phyloP scores from a whole-genome alignment of 2,329 filamentous ascomycete species.

The Tolypocladium sp. region DNA sequence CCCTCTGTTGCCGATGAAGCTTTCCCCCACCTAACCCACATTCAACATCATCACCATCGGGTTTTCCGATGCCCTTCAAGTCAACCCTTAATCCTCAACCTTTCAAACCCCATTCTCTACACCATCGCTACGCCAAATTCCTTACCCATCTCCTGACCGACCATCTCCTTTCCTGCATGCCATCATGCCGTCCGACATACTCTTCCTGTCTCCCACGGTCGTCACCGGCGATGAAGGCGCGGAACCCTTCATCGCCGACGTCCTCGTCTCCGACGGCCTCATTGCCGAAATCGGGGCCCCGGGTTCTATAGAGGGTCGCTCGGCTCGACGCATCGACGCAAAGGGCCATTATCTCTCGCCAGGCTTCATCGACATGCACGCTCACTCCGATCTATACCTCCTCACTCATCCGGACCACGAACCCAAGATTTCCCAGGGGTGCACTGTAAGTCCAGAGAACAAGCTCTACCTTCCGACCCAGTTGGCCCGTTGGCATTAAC shows the following conservation, averaged over 20 bases:
- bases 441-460: conserved; percentile 8
- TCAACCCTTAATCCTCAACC: not conserved
- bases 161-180: not conserved
- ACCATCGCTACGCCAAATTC: not conserved
- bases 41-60: not conserved
- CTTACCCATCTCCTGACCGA: not conserved
- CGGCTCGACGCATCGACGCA: conserved; percentile 8
- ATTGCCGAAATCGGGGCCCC: conserved; percentile 9
- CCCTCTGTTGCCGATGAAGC: not conserved
- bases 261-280: conserved; percentile 9
- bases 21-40: not conserved
- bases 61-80: not conserved
- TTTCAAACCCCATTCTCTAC: not conserved
- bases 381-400: conserved; percentile 14
- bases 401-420: conserved; percentile 12
- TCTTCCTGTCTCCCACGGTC: conserved; percentile 12
- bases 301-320: conserved; percentile 5
- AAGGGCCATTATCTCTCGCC: conserved; percentile 11
- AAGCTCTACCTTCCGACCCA: no score
- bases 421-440: conserved; percentile 14
- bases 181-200: conserved; percentile 4
- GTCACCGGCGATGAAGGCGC: conserved; percentile 11
- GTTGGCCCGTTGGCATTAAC: not conserved
- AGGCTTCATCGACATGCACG: conserved; percentile 16
- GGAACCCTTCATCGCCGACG: conserved; percentile 11